phyloP scores from a whole-genome alignment of 352 stramenopile genomes.

The Phytophthora niederhauseri region DNA sequence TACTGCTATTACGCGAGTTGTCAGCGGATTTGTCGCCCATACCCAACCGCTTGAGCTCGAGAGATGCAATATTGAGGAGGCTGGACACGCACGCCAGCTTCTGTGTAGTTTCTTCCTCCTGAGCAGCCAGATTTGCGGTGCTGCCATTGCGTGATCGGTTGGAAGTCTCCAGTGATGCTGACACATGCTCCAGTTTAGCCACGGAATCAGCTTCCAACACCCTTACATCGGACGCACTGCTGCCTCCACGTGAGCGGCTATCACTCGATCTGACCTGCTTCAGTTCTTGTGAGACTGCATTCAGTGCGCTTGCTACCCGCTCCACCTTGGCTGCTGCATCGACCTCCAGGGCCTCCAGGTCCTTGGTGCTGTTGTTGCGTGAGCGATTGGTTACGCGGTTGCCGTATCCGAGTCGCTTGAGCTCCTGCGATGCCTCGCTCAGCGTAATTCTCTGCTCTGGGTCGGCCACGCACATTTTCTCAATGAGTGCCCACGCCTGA shows the following conservation, averaged over 20 bases:
- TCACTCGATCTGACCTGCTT: conserved; percentile 40
- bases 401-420: conserved; percentile 57
- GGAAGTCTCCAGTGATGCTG: conserved; percentile 40
- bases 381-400: conserved; percentile 28
- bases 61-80: conserved; percentile 46
- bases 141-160: conserved; percentile 26
- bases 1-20: conserved; percentile 22
- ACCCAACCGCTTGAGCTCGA: conserved; percentile 47
- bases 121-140: conserved; percentile 11
- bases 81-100: conserved; percentile 32
- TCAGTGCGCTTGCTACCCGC: conserved; percentile 31
- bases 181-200: conserved; percentile 22
- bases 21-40: conserved; percentile 32
- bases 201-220: conserved; percentile 20
- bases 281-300: conserved; percentile 49
- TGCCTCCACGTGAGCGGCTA: conserved; percentile 18
- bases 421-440: conserved; percentile 49
- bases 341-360: conserved; percentile 19
- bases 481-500: conserved; percentile 59
- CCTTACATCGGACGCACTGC: conserved; percentile 17
- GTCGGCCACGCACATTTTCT: conserved; percentile 68
- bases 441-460: conserved; percentile 52
- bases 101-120: conserved; percentile 29
- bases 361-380: conserved; percentile 26
- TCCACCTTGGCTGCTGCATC: conserved; percentile 27